phyloP scores from a whole-genome alignment of 495 filamentous ascomycete genomes.

The Annulohypoxylon moriforme region DNA sequence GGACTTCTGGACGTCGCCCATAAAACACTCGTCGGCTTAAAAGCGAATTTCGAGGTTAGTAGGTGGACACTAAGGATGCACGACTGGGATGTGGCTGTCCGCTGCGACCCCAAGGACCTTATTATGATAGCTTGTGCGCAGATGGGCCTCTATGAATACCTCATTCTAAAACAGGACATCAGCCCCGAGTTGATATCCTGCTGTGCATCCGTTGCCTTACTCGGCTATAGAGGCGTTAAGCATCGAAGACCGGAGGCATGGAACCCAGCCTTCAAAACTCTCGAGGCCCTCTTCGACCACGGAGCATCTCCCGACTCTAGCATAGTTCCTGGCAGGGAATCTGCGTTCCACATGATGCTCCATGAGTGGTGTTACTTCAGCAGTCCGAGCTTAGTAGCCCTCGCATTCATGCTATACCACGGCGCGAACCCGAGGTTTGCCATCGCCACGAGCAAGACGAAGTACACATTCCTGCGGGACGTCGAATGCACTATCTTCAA shows the following conservation, averaged over 20 bases:
- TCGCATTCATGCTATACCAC: conserved; percentile 30
- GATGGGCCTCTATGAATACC: conserved; percentile 11
- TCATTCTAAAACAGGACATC: neutral
- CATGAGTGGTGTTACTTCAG: neutral
- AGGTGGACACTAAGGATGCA: neutral
- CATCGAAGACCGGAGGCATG: neutral
- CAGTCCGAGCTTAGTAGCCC: neutral
- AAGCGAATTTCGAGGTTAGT: neutral
- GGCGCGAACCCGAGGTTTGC: conserved; percentile 30
- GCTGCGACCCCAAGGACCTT: neutral
- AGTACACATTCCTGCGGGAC: neutral
- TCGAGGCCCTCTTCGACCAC: conserved; percentile 11
- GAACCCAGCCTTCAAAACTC: neutral
- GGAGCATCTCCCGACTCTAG: conserved; percentile 17
- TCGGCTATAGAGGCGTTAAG: neutral
- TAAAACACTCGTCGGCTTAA: neutral
- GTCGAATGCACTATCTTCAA: neutral
- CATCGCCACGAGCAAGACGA: neutral
- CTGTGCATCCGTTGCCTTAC: neutral
- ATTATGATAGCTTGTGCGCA: neutral
- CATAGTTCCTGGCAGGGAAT: neutral
- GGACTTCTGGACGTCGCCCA: neutral
- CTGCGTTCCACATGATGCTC: conserved; percentile 13
- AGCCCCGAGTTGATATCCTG: neutral
- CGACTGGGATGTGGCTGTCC: neutral